These are phyloP conservation scores for Canavalia gladiata DNA, from an alignment of 306 rosid species.

Conservation along the genomic window DNA sequence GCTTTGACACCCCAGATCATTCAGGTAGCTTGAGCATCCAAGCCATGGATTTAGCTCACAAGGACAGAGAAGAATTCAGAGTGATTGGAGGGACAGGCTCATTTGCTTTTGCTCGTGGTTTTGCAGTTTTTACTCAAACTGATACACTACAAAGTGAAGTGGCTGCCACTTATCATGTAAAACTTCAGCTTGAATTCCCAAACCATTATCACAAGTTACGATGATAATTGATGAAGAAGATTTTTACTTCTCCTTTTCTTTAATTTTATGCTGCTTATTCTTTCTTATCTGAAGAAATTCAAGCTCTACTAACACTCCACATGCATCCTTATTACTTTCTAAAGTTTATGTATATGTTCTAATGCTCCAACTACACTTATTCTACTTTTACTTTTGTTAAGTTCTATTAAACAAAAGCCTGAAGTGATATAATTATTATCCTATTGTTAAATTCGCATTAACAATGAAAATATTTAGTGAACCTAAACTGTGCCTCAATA, in stretches of 20 bases:
- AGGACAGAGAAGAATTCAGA: conserved; percentile 54
- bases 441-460: too few relatives aligned
- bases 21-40: conserved; percentile 78
- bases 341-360: too few relatives aligned
- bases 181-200: conserved; percentile 66
- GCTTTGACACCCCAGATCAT: conserved; percentile 68
- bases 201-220: conserved; percentile 36
- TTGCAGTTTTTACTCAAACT: conserved; percentile 65
- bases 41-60: conserved; percentile 54
- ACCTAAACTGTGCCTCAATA: too few relatives aligned
- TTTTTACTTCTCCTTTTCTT: neutral
- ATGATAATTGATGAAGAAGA: neutral
- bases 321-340: too few relatives aligned
- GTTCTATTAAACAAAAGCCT: too few relatives aligned
- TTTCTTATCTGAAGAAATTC: conserved; percentile 1
- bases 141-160: conserved; percentile 18
- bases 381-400: too few relatives aligned
- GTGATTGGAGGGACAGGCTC: conserved; percentile 91
- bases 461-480: too few relatives aligned
- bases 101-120: conserved; percentile 91
- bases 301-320: too few relatives aligned
- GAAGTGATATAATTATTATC: too few relatives aligned
- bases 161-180: conserved; percentile 63
- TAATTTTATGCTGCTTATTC: neutral
- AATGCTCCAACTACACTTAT: neutral